Conservation (phyloP, 257 asterid genomes). For the Solanum etuberosum region DNA sequence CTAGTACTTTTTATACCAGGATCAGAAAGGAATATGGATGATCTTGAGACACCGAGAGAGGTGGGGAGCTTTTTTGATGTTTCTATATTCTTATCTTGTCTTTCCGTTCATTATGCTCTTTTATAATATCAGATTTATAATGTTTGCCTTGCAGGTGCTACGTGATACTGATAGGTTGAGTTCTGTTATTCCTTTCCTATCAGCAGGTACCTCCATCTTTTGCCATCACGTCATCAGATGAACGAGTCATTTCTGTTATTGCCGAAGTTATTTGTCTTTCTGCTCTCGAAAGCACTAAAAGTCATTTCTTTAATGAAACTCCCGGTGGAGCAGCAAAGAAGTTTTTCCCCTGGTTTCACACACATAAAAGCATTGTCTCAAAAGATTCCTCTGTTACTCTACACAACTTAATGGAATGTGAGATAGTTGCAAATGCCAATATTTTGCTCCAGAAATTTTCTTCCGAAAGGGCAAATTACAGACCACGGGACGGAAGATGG, state of each 20-base stretch:
- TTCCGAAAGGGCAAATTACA: conserved; percentile 30
- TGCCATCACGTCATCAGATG: conserved; percentile 51
- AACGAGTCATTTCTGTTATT: conserved; percentile 42
- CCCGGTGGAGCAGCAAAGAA: conserved; percentile 17
- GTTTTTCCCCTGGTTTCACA: conserved; percentile 37
- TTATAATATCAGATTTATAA: conserved; percentile 34
- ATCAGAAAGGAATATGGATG: conserved; percentile 48
- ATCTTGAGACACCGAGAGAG: conserved; percentile 71
- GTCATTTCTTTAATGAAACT: conserved; percentile 17
- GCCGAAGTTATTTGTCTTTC: conserved; percentile 73
- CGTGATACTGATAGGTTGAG: conserved; percentile 45
- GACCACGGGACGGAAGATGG: conserved; percentile 23
- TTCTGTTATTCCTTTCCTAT: conserved; percentile 78
- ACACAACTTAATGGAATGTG: conserved; percentile 42
- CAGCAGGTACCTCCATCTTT: conserved; percentile 82
- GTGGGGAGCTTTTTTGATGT: conserved; percentile 20
- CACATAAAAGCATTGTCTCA: conserved; percentile 40
- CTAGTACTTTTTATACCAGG: conserved; percentile 58
- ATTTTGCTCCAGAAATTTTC: conserved; percentile 40
- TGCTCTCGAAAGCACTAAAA: conserved; percentile 51
- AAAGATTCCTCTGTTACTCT: conserved; percentile 51
- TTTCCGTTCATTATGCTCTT: conserved; percentile 3
- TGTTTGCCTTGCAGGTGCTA: conserved; percentile 78
- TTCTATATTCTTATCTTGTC: neutral
- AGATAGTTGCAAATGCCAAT: conserved; percentile 42